Base-by-base conservation (phyloP, 805 yeast species). In the Wickerhamiella australiensis region DNA sequence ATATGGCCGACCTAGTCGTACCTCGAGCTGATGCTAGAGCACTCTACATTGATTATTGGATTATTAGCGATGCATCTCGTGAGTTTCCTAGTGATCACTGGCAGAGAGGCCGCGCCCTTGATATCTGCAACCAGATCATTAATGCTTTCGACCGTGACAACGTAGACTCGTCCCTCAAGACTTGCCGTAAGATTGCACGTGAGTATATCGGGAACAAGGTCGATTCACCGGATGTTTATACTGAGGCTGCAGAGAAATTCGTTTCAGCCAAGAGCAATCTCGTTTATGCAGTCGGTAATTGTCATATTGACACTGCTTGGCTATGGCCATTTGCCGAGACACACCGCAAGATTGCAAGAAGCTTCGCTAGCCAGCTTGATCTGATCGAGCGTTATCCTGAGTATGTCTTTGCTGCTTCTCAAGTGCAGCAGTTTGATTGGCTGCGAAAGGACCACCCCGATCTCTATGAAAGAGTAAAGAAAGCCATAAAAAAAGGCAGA, bases 291-390 rank as follows among this genome's bases (percentile, higher is more conserved):
- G 74, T 92, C 56, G 98, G 98, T 40, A 85, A 92, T 63, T 92
- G 97, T 64, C 97, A 88, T 64, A 88, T 88, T 57, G 98, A 90
- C 61, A 90, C 97, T 15, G 97, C 97, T 13, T 90, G 98, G 98
- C 72, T 87, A 52, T 90, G 98, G 98, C 97, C 96, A n/a, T 90
- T 82, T 70, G 96, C 95, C 2, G 96, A 92, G 63, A 86, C 97
- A 1, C 81, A 84, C 58, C 76, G 97, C 47, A 90, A 90, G 62
- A 78, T 90, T 50, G 95, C 88, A 2, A 75, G 98, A 56, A 85
- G 95, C 5, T 90, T 97, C 97, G 80, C 95, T 0, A 78, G 95
- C 8, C 98, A 90, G 68, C 69, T 90, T 47, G 80, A 85, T 49
- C 66, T 92, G 44, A 77, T 92, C 60, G 90, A 86, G 49, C 72